Percentiles rank a stretch among this genome's conserved stretches.
Conservation (phyloP, 306 rosid species). For the Castanopsis chinensis region DNA sequence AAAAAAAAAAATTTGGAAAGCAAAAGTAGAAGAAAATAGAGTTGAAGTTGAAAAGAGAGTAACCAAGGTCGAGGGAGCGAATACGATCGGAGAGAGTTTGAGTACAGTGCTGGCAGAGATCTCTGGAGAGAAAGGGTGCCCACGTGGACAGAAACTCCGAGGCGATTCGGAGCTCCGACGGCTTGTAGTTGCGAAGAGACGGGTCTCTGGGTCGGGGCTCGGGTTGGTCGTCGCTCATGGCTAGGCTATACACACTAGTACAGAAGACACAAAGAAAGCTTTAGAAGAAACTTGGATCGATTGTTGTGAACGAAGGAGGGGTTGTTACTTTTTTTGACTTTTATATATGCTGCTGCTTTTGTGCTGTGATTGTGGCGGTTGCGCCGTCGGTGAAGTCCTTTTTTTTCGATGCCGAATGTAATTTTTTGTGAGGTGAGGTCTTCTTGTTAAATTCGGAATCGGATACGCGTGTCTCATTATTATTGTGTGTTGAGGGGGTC, state of each 20-base stretch:
- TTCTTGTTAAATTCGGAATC: too few relatives aligned
- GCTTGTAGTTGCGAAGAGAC: constrained; percentile 55
- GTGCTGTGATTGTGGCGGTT: too few relatives aligned
- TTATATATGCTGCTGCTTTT: too few relatives aligned
- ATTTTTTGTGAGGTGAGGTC: too few relatives aligned
- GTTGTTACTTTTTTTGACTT: too few relatives aligned
- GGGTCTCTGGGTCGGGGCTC: constrained; percentile 47
- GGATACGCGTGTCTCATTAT: too few relatives aligned
- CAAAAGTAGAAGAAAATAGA: background rate
- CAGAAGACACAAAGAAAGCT: too few relatives aligned
- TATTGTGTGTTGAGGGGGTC: too few relatives aligned
- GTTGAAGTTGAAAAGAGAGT: background rate
- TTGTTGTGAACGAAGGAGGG: too few relatives aligned
- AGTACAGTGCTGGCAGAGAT: constrained; percentile 71
- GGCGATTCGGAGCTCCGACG: constrained; percentile 78
- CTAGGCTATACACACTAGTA: background rate
- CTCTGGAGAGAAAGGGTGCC: constrained; percentile 88
- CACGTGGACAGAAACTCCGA: constrained; percentile 80
- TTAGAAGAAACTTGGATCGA: too few relatives aligned
- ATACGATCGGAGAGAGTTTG: constrained; percentile 65
- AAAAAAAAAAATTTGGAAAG: background rate
- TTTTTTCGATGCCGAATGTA: too few relatives aligned
- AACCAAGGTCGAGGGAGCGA: constrained; percentile 70
- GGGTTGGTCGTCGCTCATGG: constrained; percentile 42
- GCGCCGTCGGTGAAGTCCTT: too few relatives aligned